Percentiles rank a stretch among this genome's conserved stretches.
phyloP scores from a whole-genome alignment of 495 filamentous ascomycete species.

The Aspergillus asperescens region DNA sequence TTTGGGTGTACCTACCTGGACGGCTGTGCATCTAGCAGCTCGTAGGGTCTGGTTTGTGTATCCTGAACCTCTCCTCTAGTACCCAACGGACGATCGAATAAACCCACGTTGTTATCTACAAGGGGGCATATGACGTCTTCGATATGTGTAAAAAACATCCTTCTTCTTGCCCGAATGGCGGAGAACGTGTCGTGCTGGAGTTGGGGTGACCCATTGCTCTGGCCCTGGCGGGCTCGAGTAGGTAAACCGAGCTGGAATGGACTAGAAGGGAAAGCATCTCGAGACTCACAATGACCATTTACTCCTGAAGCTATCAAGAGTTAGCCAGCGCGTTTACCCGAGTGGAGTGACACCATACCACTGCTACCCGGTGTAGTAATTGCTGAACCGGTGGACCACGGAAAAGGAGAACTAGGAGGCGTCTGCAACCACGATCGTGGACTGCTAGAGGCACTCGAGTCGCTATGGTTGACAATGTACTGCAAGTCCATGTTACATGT shows the following conservation, averaged over 20 bases:
- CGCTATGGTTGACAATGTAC: background rate
- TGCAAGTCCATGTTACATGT: background rate
- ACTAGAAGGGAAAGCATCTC: no score
- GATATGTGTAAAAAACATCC: background rate
- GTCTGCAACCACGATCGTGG: background rate
- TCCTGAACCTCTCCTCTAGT: background rate
- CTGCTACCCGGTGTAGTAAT: background rate
- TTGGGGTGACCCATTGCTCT: no score
- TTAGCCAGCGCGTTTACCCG: background rate
- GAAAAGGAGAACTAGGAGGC: background rate
- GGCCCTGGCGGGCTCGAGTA: no score
- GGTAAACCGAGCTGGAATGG: no score
- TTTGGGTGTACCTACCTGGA: conserved; percentile 26
- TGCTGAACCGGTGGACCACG: background rate
- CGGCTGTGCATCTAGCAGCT: conserved; percentile 23
- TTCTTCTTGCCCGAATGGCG: no score
- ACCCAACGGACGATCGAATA: no score
- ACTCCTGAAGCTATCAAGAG: background rate
- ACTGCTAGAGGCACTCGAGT: background rate
- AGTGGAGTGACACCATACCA: background rate
- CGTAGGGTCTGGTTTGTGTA: background rate
- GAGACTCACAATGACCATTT: no score
- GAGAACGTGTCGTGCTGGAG: no score
- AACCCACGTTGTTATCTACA: background rate
- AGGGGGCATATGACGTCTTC: background rate